Base-by-base conservation (phyloP, 768 basidiomycete genomes). In the Trametes cingulata region DNA sequence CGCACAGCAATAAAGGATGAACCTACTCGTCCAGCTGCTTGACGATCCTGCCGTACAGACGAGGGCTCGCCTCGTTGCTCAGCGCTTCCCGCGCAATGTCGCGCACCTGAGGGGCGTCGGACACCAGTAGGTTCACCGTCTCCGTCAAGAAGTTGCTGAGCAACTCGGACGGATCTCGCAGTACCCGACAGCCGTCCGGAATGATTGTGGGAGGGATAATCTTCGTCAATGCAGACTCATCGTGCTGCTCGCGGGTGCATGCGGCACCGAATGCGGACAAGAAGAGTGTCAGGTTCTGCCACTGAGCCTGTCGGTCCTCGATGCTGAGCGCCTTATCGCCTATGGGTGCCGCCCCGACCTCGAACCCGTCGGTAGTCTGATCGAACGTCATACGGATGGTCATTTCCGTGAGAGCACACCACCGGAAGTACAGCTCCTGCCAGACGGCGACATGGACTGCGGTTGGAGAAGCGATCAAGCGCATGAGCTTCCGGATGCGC, bases 261-360 rank as follows among this genome's bases (percentile, higher is more conserved):
- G 83, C 76, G 5, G 88, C 88, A 37, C 86, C 85, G n/a, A 87
- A 80, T 0, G 90, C 83, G 3, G 90, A 85, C 39, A 95, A 76
- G 73, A 89, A 91, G 22, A 93, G 74, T 0, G 90, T 87, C 13
- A 93, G 75, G 68, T 95, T 93, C 67, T 91, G 87, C 93, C 94
- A 97, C 65, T 93, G 89, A 37, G 79, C 82, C 41, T 86, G 82
- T 64, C 85, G 80, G 19, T 92, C 90, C 90, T 82, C 80, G 7
- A 69, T 63, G 6, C 74, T 68, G 60, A 80, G 63, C 20, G 67
- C 68, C 56, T 73, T 73, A 54, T 81, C 80, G n/a, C 73, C 70
- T 6, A 65, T 57, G 10, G 73, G 69, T 3, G 65, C 76, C 64
- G 61, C 67, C 47, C 50, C 70, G 55, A 57, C 66, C 46, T 65